Conservation (phyloP, 371 early-diverging fungal species). For the Mortierella sp. region DNA sequence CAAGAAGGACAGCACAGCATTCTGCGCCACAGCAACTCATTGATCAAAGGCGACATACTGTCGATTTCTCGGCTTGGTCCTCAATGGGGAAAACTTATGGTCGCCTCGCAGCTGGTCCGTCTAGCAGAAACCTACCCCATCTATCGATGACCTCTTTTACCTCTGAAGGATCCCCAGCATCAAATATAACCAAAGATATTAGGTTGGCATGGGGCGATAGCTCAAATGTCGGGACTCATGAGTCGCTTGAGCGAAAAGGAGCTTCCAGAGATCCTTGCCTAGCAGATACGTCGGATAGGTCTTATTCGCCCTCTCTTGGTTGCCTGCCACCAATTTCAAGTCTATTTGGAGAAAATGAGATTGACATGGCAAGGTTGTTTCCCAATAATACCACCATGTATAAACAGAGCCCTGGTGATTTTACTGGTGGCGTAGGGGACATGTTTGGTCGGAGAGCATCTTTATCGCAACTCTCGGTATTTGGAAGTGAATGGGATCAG, state of each 20-base stretch:
- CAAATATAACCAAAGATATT: not conserved
- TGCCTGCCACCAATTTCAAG: not conserved
- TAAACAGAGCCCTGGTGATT: not conserved
- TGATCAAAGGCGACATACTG: constrained; percentile 30
- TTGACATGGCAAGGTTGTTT: not conserved
- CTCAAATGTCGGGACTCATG: not conserved
- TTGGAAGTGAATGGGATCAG: constrained; percentile 22
- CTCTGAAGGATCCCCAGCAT: constrained; percentile 1
- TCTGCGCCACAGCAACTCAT: constrained; percentile 8
- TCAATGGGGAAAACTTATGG: not conserved
- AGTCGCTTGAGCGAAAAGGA: not conserved
- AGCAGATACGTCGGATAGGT: not conserved
- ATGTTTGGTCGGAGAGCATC: constrained; percentile 30
- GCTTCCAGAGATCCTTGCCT: not conserved
- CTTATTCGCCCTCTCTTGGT: not conserved
- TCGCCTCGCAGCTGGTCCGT: not conserved
- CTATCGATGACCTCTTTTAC: not conserved
- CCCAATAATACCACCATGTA: not conserved
- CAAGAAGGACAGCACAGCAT: not conserved
- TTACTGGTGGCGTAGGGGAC: not conserved
- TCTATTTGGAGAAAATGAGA: not conserved
- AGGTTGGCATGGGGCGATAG: not conserved
- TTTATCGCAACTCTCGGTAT: constrained; percentile 27
- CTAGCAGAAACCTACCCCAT: no score
- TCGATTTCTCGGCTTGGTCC: constrained; percentile 28